Percentiles rank a stretch among this genome's conserved stretches.
These are phyloP conservation scores for Aspergillus egyptiacus DNA, from an alignment of 495 filamentous ascomycete genomes.

Conservation along the genomic window DNA sequence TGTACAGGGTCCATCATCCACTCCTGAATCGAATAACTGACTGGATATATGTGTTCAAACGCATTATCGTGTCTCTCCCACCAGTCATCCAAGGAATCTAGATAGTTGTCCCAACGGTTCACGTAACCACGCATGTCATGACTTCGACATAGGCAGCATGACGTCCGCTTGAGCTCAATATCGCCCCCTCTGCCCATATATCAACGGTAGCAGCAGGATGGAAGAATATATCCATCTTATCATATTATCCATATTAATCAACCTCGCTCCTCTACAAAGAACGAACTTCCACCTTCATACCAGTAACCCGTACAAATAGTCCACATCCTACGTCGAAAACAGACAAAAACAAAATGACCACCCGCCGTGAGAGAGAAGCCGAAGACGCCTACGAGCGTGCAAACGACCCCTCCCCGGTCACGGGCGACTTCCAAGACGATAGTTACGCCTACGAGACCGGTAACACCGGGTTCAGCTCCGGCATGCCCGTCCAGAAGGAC, in stretches of 20 bases:
- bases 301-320: not conserved
- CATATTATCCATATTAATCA: too few species aligned
- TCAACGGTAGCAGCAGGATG: too few species aligned
- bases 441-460: slow-evolving; percentile 19
- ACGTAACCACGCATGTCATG: not conserved
- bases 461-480: not conserved
- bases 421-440: slow-evolving; percentile 16
- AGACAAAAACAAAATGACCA: slow-evolving; percentile 15
- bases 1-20: too few species aligned
- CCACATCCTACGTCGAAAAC: too few species aligned
- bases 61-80: too few species aligned
- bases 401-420: slow-evolving; percentile 23
- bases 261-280: too few species aligned
- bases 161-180: not conserved
- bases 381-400: slow-evolving; percentile 27
- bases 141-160: not conserved
- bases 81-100: too few species aligned
- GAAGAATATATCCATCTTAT: too few species aligned
- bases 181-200: not conserved
- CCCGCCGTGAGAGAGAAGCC: slow-evolving; percentile 22
- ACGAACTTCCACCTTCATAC: not conserved
- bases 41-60: too few species aligned
- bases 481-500: slow-evolving; percentile 10
- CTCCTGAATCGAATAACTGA: too few species aligned
- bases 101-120: not conserved